Conservation (phyloP, 192 early-diverging fungal genomes). For the Backusella westeae region DNA sequence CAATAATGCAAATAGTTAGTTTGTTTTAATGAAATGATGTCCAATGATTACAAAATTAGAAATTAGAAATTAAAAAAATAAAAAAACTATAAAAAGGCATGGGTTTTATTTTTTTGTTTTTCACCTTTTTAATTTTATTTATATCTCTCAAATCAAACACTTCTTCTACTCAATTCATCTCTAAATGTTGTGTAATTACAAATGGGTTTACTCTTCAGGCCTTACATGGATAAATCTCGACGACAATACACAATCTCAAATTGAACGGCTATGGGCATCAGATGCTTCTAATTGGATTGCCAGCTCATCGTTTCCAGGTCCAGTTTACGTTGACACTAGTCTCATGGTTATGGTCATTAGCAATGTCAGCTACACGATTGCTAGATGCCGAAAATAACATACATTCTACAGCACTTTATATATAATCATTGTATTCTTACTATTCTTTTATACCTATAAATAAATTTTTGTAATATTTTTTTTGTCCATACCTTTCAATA, state of each 20-base stretch:
- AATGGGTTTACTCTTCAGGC: conserved; percentile 5
- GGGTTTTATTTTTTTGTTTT: background rate
- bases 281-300: conserved; percentile 3
- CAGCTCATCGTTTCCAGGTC: conserved; percentile 2
- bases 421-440: background rate
- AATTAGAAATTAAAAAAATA: background rate
- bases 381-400: background rate
- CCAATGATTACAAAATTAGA: background rate
- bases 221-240: conserved; percentile 4
- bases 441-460: background rate
- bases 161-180: background rate
- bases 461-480: conserved; percentile 4
- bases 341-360: background rate
- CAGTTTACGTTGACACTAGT: conserved; percentile 6
- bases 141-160: background rate
- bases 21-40: background rate
- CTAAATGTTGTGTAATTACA: background rate
- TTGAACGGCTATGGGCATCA: background rate
- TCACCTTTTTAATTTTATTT: background rate
- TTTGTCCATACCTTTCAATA: background rate
- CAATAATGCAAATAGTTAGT: background rate
- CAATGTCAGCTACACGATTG: background rate
- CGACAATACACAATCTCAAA: conserved; percentile 4
- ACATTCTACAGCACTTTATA: background rate
- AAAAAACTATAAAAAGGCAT: conserved; percentile 1